These are phyloP conservation scores for Chlamydomonas asymmetrica DNA, from an alignment of 139 green algal species.

Conservation along the genomic window DNA sequence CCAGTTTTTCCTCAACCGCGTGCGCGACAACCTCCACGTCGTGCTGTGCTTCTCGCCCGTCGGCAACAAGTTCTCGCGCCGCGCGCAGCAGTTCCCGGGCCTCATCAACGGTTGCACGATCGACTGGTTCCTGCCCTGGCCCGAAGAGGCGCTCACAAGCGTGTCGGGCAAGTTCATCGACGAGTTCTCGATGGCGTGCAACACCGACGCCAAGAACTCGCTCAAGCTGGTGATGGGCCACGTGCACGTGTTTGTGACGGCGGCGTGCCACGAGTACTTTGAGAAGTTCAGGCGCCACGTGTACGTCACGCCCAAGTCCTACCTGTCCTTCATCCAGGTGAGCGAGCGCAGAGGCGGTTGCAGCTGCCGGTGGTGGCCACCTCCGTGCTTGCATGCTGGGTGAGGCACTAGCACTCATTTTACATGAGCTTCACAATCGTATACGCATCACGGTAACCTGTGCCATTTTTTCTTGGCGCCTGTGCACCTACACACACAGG, in stretches of 20 bases:
- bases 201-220: slow-evolving; percentile 66
- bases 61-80: slow-evolving; percentile 80
- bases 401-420: no score
- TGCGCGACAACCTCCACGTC: slow-evolving; percentile 90
- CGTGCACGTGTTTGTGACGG: slow-evolving; percentile 83
- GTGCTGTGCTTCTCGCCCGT: slow-evolving; percentile 94
- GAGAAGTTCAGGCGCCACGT: slow-evolving; percentile 86
- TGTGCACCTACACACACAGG: slow-evolving; percentile 29
- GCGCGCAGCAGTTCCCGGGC: slow-evolving; percentile 90
- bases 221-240: slow-evolving; percentile 87
- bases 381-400: no score
- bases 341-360: no score
- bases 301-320: slow-evolving; percentile 94
- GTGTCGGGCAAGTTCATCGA: slow-evolving; percentile 88
- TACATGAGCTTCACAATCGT: no score
- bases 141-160: slow-evolving; percentile 69
- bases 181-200: slow-evolving; percentile 84
- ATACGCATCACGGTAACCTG: no score
- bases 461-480: no score
- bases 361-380: no score
- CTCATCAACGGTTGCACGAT: slow-evolving; percentile 96
- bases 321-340: slow-evolving; percentile 87
- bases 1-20: slow-evolving; percentile 89
- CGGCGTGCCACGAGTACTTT: slow-evolving; percentile 89
- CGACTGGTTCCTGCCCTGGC: slow-evolving; percentile 88